Percentiles rank a stretch among this genome's conserved stretches.
phyloP scores from a whole-genome alignment of 1,284 basidiomycete species.

The Coniferiporia sulphurascens region DNA sequence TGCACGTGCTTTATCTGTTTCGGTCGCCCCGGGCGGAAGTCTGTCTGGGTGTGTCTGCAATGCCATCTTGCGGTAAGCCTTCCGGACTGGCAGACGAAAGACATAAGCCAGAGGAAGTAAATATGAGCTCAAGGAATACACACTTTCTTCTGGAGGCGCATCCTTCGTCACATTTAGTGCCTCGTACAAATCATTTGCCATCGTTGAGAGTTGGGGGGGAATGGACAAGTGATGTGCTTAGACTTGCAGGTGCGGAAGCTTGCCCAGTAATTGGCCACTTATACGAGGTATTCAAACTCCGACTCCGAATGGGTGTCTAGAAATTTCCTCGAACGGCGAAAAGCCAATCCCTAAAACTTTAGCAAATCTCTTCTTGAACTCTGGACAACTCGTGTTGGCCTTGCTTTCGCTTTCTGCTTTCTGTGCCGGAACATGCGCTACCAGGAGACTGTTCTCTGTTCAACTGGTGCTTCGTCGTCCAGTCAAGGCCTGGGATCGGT shows the following conservation, averaged over 20 bases:
- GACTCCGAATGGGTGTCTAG: slow-evolving; percentile 6
- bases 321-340: slow-evolving; percentile 3
- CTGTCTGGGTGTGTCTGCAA: slow-evolving; percentile 66
- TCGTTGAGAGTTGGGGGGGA: neutral
- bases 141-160: slow-evolving; percentile 34
- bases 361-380: neutral
- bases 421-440: slow-evolving; percentile 43
- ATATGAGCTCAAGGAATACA: slow-evolving; percentile 19
- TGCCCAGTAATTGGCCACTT: neutral
- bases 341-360: slow-evolving; percentile 4
- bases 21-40: slow-evolving; percentile 42
- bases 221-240: neutral
- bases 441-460: slow-evolving; percentile 64
- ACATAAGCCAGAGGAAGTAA: neutral
- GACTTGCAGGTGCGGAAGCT: neutral
- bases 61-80: slow-evolving; percentile 55
- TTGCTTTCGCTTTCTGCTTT: neutral
- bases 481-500: slow-evolving; percentile 54
- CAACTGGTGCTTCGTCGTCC: slow-evolving; percentile 45
- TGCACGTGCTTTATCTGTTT: slow-evolving; percentile 43
- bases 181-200: slow-evolving; percentile 18
- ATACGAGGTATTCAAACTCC: slow-evolving; percentile 6
- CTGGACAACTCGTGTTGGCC: slow-evolving; percentile 9
- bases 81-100: slow-evolving; percentile 41
- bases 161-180: slow-evolving; percentile 23